A percentile compares a stretch with the other conserved stretches of the same genome.
Conservation (phyloP, 2,329 filamentous ascomycete genomes). For the Coniochaeta pulveracea region DNA sequence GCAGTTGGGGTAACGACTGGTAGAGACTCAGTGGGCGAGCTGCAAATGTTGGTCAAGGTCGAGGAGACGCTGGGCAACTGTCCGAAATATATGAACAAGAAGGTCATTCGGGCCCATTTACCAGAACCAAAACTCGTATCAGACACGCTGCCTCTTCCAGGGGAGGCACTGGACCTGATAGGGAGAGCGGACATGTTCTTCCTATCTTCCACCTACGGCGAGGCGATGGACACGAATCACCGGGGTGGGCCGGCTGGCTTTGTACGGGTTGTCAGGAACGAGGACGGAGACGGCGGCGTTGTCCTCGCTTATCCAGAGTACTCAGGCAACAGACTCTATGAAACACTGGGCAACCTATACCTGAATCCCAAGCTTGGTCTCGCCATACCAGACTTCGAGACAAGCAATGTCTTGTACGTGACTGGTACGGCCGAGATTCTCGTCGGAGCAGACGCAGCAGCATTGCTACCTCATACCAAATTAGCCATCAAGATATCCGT, state of each 20-base stretch:
- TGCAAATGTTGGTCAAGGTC: slow-evolving; percentile 54
- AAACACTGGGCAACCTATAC: slow-evolving; percentile 68
- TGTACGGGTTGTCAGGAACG: slow-evolving; percentile 52
- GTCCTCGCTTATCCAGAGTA: slow-evolving; percentile 71
- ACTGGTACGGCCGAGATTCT: slow-evolving; percentile 61
- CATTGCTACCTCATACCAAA: slow-evolving; percentile 56
- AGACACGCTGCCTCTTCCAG: slow-evolving; percentile 29
- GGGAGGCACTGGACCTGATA: slow-evolving; percentile 47
- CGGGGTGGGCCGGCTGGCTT: slow-evolving; percentile 68
- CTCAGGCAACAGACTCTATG: slow-evolving; percentile 74
- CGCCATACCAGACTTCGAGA: slow-evolving; percentile 62
- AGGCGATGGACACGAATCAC: slow-evolving; percentile 75
- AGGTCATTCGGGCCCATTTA: slow-evolving; percentile 43
- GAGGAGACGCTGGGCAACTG: slow-evolving; percentile 71
- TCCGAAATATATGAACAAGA: slow-evolving; percentile 78
- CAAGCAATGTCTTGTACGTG: slow-evolving; percentile 61
- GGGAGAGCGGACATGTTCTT: slow-evolving; percentile 65
- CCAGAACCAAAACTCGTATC: slow-evolving; percentile 35
- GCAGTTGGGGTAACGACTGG: slow-evolving; percentile 45
- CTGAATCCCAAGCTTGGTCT: slow-evolving; percentile 57
- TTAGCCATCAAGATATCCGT: slow-evolving; percentile 61
- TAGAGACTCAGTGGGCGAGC: slow-evolving; percentile 19
- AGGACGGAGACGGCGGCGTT: slow-evolving; percentile 18
- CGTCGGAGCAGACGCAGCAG: slow-evolving; percentile 48
- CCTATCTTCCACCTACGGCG: slow-evolving; percentile 53